These are phyloP conservation scores for Pseudodiploospora longispora DNA, from an alignment of 2,329 filamentous ascomycete species.

Conservation along the genomic window DNA sequence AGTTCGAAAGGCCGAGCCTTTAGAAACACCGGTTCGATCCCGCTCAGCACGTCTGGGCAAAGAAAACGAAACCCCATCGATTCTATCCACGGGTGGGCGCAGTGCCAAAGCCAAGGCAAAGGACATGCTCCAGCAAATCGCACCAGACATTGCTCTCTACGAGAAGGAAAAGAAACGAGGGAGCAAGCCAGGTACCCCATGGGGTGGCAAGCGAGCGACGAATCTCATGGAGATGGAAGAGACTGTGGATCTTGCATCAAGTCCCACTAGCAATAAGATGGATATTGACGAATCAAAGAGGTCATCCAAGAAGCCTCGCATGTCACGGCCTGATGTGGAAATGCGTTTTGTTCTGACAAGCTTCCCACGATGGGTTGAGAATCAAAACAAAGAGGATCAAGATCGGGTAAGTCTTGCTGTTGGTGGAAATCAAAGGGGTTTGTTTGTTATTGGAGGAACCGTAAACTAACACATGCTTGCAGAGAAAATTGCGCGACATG, in stretches of 20 bases:
- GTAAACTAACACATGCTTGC: conserved; percentile 2
- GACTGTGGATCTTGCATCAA: conserved; percentile 28
- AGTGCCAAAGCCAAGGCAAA: conserved; percentile 83
- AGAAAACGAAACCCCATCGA: conserved; percentile 75
- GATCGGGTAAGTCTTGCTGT: conserved; percentile 60
- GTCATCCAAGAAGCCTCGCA: conserved; percentile 55
- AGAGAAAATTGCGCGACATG: conserved; percentile 75
- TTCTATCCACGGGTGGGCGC: conserved; percentile 60
- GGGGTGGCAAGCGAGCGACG: conserved; percentile 56
- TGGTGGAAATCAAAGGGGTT: background rate
- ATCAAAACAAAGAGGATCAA: conserved; percentile 64
- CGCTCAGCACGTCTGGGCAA: conserved; percentile 53
- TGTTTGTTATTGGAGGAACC: background rate
- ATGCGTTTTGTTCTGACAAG: conserved; percentile 78
- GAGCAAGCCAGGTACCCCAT: conserved; percentile 40
- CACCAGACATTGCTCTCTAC: conserved; percentile 79
- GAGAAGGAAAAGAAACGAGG: conserved; percentile 86
- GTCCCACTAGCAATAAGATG: conserved; percentile 29
- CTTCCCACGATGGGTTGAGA: conserved; percentile 72
- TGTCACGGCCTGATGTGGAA: conserved; percentile 51
- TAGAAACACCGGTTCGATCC: conserved; percentile 31
- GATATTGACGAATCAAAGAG: conserved; percentile 37
- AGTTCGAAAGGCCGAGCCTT: conserved; percentile 8
- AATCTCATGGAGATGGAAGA: conserved; percentile 48
- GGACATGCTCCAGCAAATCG: conserved; percentile 67